Percentiles rank a stretch among this genome's conserved stretches.
phyloP scores from a whole-genome alignment of 179 eudicot species.

The Silene vulgaris region DNA sequence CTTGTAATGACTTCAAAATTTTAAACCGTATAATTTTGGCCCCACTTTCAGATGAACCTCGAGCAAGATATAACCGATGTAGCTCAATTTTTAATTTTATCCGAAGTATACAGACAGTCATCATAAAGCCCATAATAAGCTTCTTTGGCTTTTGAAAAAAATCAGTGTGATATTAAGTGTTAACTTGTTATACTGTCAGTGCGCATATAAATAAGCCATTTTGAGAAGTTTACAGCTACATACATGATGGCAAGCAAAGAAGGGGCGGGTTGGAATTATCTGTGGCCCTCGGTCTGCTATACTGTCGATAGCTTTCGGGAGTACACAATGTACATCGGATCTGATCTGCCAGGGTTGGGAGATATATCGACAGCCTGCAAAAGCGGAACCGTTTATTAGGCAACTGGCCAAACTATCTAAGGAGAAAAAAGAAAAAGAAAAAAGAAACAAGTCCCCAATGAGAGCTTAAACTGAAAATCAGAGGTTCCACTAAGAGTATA shows the following conservation, averaged over 20 bases:
- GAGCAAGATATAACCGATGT: background rate
- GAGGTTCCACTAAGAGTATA: background rate
- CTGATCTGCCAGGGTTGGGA: constrained; percentile 89
- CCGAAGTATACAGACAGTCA: background rate
- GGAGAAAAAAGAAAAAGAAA: background rate
- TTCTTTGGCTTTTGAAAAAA: background rate
- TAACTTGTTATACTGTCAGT: background rate
- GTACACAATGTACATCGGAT: constrained; percentile 84
- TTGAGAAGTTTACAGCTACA: background rate
- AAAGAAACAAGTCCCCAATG: background rate
- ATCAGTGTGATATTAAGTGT: constrained; percentile 2
- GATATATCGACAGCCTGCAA: constrained; percentile 88
- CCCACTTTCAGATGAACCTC: background rate
- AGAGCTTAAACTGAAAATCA: background rate
- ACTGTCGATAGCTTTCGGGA: constrained; percentile 58
- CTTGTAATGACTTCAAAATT: background rate
- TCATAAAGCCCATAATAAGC: background rate
- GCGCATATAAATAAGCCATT: constrained; percentile 1
- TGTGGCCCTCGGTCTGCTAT: constrained; percentile 8
- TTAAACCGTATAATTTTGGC: background rate
- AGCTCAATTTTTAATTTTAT: background rate
- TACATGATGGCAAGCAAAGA: constrained; percentile 6
- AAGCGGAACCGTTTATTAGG: background rate
- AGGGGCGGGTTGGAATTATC: background rate
- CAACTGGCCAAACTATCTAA: no score